phyloP scores from a whole-genome alignment of 2,329 filamentous ascomycete genomes.

The Metarhizium sp. region DNA sequence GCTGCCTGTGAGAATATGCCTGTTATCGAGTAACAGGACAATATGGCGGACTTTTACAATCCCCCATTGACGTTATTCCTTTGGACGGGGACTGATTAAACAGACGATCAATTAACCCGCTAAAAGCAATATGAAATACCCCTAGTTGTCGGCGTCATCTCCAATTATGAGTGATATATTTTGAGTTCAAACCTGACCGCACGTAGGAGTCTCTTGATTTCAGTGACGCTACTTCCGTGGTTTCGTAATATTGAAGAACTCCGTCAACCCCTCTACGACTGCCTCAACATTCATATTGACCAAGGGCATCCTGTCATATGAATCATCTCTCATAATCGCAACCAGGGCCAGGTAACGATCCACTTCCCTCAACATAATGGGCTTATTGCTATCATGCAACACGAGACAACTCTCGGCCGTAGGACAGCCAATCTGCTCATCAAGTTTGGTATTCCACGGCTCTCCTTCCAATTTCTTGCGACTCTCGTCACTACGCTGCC shows the following conservation, averaged over 20 bases:
- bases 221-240: constrained; percentile 29
- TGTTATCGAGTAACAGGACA: constrained; percentile 38
- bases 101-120: neutral
- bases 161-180: neutral
- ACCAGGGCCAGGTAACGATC: constrained; percentile 71
- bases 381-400: constrained; percentile 52
- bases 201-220: neutral
- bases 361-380: constrained; percentile 60
- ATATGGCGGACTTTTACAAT: constrained; percentile 39
- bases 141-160: neutral
- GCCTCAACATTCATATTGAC: constrained; percentile 84
- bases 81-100: neutral
- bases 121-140: neutral
- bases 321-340: constrained; percentile 79
- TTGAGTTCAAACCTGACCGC: too few relatives aligned
- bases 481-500: constrained; percentile 47
- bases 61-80: constrained; percentile 4
- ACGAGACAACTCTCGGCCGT: constrained; percentile 62
- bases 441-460: constrained; percentile 51
- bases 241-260: constrained; percentile 70
- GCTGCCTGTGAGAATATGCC: constrained; percentile 39
- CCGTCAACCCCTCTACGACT: constrained; percentile 66
- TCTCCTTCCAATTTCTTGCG: constrained; percentile 47
- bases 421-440: constrained; percentile 56
- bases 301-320: constrained; percentile 72